Evolutionary conservation across 163 green algal genomes (phyloP).

Genomic region (Volvox carteri): DNA sequence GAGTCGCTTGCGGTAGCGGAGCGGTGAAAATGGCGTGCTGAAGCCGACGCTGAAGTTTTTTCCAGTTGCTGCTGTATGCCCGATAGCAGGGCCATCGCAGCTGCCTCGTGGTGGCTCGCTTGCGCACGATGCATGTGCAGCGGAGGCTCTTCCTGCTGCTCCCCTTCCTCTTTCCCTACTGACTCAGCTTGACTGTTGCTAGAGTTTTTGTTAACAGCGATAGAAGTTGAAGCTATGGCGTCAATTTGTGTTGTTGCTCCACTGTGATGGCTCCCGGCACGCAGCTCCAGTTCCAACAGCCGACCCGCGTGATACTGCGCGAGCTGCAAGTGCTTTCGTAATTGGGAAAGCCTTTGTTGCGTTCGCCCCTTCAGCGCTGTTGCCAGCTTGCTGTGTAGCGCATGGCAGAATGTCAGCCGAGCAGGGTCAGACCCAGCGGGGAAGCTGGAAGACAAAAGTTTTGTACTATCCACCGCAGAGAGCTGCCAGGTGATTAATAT

Average conservation of each 20-base stretch:
- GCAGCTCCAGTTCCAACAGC: conserved; percentile 13
- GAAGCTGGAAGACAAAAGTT: background rate
- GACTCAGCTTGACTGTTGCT: too few relatives aligned
- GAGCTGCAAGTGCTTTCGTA: background rate
- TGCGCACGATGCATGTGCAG: background rate
- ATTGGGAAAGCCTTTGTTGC: background rate
- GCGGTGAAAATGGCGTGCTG: too few relatives aligned
- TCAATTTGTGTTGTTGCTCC: too few relatives aligned
- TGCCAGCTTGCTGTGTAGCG: background rate
- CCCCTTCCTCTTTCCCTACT: too few relatives aligned
- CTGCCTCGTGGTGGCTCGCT: background rate
- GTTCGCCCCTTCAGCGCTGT: background rate
- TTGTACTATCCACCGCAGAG: background rate
- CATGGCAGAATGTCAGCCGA: conserved; percentile 4
- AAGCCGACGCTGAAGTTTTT: too few relatives aligned
- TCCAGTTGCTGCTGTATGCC: background rate
- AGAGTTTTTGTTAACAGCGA: too few relatives aligned
- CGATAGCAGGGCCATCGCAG: background rate
- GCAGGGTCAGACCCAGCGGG: background rate
- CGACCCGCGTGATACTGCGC: background rate
- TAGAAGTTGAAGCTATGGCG: too few relatives aligned
- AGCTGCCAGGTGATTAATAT: background rate
- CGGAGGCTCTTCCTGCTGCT: too few relatives aligned
- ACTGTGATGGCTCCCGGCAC: background rate
- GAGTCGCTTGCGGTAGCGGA: too few relatives aligned